phyloP scores from a whole-genome alignment of 805 yeast genomes.

The Sugiyamaella boreocaroliniensis region DNA sequence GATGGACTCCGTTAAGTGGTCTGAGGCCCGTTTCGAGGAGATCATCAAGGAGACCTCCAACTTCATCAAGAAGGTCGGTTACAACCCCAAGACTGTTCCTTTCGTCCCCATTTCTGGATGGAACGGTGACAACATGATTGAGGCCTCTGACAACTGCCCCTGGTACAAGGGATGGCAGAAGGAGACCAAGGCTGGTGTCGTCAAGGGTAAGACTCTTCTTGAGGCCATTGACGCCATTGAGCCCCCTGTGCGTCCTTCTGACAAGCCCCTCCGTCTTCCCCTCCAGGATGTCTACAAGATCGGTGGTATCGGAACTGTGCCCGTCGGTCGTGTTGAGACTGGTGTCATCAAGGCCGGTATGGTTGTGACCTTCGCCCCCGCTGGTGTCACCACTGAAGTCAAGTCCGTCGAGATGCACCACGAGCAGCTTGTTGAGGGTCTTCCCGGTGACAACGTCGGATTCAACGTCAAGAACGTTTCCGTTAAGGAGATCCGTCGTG shows the following conservation, averaged over 20 bases:
- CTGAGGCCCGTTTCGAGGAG: constrained; percentile 72
- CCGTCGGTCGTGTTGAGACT: constrained; percentile 91
- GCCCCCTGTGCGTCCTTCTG: constrained; percentile 74
- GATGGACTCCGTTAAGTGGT: constrained; percentile 93
- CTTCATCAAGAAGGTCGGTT: constrained; percentile 82
- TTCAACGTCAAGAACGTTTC: constrained; percentile 88
- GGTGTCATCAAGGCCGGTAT: constrained; percentile 89
- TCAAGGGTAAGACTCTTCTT: constrained; percentile 73
- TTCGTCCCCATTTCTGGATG: constrained; percentile 91
- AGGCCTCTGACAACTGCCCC: constrained; percentile 71
- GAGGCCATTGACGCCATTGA: constrained; percentile 81
- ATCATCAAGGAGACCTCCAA: constrained; percentile 68
- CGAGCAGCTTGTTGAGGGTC: constrained; percentile 70
- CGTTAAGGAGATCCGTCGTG: constrained; percentile 84
- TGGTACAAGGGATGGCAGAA: constrained; percentile 85
- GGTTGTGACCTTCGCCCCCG: constrained; percentile 85
- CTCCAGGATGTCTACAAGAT: constrained; percentile 90
- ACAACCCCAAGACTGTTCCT: constrained; percentile 72
- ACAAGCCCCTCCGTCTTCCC: constrained; percentile 84
- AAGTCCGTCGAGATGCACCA: constrained; percentile 88
- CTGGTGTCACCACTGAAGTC: constrained; percentile 84
- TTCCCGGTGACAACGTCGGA: constrained; percentile 89
- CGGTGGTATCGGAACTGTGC: constrained; percentile 89
- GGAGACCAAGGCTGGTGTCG: constrained; percentile 71
- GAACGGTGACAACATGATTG: constrained; percentile 92